A percentile compares a stretch with the other conserved stretches of the same genome.
These are phyloP conservation scores for Huntiella moniliformis DNA, from an alignment of 2,329 filamentous ascomycete genomes.

Conservation along the genomic window DNA sequence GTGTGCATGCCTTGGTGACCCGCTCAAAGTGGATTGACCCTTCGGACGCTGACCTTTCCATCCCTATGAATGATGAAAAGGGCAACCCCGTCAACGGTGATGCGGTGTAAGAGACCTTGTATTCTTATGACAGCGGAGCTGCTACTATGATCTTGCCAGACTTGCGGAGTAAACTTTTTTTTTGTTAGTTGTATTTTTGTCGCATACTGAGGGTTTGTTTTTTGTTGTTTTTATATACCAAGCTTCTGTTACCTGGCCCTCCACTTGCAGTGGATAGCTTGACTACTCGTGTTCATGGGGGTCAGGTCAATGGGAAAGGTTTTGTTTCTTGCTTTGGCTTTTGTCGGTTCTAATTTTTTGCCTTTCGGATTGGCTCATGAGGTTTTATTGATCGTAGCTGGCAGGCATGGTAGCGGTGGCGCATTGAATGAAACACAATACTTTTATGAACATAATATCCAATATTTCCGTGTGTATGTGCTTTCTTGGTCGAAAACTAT, in stretches of 20 bases:
- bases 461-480: too few relatives aligned
- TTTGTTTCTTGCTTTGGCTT: neutral
- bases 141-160: neutral
- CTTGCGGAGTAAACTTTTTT: neutral
- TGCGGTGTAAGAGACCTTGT: too few relatives aligned
- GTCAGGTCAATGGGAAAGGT: neutral
- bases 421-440: too few relatives aligned
- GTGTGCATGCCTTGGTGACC: slow-evolving; percentile 38
- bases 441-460: too few relatives aligned
- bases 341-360: neutral
- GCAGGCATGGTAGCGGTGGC: too few relatives aligned
- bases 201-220: neutral
- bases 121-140: too few relatives aligned
- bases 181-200: neutral
- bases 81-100: neutral
- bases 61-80: slow-evolving; percentile 4
- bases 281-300: neutral
- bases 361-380: too few relatives aligned
- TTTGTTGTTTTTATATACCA: slow-evolving; percentile 2
- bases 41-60: slow-evolving; percentile 20
- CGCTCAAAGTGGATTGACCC: slow-evolving; percentile 22
- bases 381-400: too few relatives aligned
- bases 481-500: too few relatives aligned
- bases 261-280: too few relatives aligned
- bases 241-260: neutral